A percentile compares a stretch with the other conserved stretches of the same genome.
phyloP scores from a whole-genome alignment of 495 filamentous ascomycete genomes.

The Tuber indicum region DNA sequence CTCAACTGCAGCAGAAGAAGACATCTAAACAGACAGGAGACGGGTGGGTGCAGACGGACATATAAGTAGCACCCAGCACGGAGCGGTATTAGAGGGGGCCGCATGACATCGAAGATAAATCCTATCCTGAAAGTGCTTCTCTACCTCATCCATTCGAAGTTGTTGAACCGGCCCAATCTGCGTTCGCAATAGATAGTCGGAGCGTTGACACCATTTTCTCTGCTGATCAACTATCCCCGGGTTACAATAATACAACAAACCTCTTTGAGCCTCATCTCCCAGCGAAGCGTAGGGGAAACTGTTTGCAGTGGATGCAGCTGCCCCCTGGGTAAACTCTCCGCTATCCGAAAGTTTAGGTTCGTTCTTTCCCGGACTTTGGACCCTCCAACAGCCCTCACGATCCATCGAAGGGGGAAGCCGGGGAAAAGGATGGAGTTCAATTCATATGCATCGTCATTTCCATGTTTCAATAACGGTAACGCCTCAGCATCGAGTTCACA shows the following conservation, averaged over 20 bases:
- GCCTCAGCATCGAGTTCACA: constrained; percentile 5
- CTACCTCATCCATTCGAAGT: background rate
- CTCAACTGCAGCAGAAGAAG: background rate
- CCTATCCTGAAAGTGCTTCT: background rate
- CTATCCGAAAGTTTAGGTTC: background rate
- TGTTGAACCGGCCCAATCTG: background rate
- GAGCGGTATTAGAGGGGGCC: background rate
- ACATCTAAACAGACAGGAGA: background rate
- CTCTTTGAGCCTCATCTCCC: background rate
- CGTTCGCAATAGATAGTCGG: background rate
- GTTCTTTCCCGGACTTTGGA: background rate
- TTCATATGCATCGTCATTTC: background rate
- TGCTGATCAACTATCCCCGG: background rate
- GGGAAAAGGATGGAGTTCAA: background rate
- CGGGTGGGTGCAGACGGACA: background rate
- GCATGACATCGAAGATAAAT: background rate
- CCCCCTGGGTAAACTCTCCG: background rate
- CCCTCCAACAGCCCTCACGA: background rate
- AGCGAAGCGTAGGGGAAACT: background rate
- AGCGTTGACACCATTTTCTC: background rate
- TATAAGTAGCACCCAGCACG: background rate
- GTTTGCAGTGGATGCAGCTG: background rate
- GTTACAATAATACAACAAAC: background rate
- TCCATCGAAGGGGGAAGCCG: background rate
- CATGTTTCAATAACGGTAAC: background rate